Base-by-base conservation (phyloP, 139 green algal species). In the Picochlorum sp. region DNA sequence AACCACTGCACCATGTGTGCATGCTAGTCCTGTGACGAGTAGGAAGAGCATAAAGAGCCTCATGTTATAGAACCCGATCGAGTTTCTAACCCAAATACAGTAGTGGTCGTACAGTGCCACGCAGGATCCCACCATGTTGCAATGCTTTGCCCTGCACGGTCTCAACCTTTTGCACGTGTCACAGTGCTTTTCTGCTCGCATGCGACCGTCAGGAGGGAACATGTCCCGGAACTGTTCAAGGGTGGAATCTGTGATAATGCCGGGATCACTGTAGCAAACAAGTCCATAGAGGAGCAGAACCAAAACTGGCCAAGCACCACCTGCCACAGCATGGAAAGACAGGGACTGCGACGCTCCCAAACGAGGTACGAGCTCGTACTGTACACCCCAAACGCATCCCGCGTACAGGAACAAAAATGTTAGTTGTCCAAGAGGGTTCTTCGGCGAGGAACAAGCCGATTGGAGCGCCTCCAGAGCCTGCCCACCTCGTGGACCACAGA, bases 51-150 rank as follows among this genome's bases (percentile, higher is more conserved):
- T 51, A 64, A 90, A 90, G 30, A 58, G 78, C 16, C 71, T 65
- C 60, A 80, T 68, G 56, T 90, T 95, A 54, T 49, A 54, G 59
- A 80, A 58, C 11, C 87, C 87, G 20, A 94, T 76, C 59, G 77
- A 87, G 63, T 80, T 86, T 75, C 88, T 92, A 38, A 90, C 70
- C 86, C 86, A 94, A 16, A 66, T 74, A 63, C 86, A 94, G 68
- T 90, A 79, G 66, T 94, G 86, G 63, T 94, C 86, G 62, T 84
- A 81, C 3, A 77, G 60, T 1, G 70, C 72, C 4, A 89, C 74
- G 24, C 86, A 94, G 8, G 31, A 20, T 6, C 57, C 16, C 13
- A 20, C 15, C 23, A 45, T 14, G 15, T 50, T 44, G 74, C 86
- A 94, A 74, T 94, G 86, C 72, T 94, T 94, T 45, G 78, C 83